Conservation (phyloP, 805 yeast genomes). For the Jamesozyma piceae region DNA sequence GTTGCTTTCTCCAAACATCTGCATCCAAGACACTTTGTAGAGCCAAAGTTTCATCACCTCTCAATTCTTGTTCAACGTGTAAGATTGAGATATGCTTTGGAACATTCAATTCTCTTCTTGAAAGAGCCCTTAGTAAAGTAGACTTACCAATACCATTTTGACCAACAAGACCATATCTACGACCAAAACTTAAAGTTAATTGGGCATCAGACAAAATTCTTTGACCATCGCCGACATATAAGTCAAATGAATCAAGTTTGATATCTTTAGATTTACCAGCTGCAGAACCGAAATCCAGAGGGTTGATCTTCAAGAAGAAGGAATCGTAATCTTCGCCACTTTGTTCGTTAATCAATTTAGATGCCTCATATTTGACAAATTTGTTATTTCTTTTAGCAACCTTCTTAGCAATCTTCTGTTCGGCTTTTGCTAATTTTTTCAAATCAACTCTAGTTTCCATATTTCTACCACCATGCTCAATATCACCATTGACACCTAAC, state of each 20-base stretch:
- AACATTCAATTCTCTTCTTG: slow-evolving; percentile 86
- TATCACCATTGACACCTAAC: slow-evolving; percentile 64
- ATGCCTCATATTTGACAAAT: slow-evolving; percentile 87
- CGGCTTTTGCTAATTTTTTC: slow-evolving; percentile 95
- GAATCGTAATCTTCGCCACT: slow-evolving; percentile 79
- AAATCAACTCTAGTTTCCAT: slow-evolving; percentile 92
- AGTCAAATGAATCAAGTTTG: slow-evolving; percentile 83
- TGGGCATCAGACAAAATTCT: slow-evolving; percentile 85
- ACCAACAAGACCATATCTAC: slow-evolving; percentile 95
- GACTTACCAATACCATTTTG: slow-evolving; percentile 99
- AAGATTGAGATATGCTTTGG: slow-evolving; percentile 93
- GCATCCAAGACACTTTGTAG: slow-evolving; percentile 96
- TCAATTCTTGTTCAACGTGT: slow-evolving; percentile 95
- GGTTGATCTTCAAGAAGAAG: slow-evolving; percentile 90
- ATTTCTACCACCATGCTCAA: slow-evolving; percentile 84
- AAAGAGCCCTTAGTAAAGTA: slow-evolving; percentile 78
- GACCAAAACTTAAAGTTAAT: slow-evolving; percentile 80
- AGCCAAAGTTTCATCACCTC: slow-evolving; percentile 87
- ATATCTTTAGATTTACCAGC: slow-evolving; percentile 98
- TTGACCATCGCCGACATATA: slow-evolving; percentile 92
- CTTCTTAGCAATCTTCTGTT: slow-evolving; percentile 92
- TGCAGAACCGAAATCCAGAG: slow-evolving; percentile 77
- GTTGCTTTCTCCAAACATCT: slow-evolving; percentile 95
- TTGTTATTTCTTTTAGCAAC: slow-evolving; percentile 80
- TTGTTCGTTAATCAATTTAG: slow-evolving; percentile 63